Evolutionary conservation across 352 stramenopile species (phyloP).

Genomic region (Globisporangium cylindrosporum): DNA sequence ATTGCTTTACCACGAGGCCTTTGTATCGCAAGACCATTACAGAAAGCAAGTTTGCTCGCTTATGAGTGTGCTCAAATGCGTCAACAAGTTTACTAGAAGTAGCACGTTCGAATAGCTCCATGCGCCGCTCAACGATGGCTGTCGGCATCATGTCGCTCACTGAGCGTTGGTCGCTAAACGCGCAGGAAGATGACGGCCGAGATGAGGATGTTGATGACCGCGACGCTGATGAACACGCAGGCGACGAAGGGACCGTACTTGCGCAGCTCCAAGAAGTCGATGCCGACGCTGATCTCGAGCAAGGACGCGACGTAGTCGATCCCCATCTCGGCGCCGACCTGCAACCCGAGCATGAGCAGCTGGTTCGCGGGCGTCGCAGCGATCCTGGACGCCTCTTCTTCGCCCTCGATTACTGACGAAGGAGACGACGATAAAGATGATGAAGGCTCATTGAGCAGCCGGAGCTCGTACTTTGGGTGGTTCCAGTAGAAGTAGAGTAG

Average conservation of each 20-base stretch:
- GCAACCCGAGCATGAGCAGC: slow-evolving; percentile 12
- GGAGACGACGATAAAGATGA: neutral
- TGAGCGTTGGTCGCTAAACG: neutral
- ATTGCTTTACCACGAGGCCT: too few relatives aligned
- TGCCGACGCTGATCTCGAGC: slow-evolving; percentile 24
- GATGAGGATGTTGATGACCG: slow-evolving; percentile 33
- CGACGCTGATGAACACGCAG: slow-evolving; percentile 27
- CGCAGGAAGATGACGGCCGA: slow-evolving; percentile 21
- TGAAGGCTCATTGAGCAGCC: neutral
- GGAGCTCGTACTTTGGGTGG: slow-evolving; percentile 31
- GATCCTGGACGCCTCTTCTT: neutral
- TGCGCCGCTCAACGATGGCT: too few relatives aligned
- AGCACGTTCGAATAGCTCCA: neutral
- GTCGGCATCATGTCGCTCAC: too few relatives aligned
- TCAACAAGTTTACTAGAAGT: neutral
- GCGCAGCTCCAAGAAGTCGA: slow-evolving; percentile 26
- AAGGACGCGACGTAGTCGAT: slow-evolving; percentile 25
- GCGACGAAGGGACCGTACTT: slow-evolving; percentile 26
- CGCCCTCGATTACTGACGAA: neutral
- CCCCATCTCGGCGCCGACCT: slow-evolving; percentile 21
- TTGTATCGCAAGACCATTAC: too few relatives aligned
- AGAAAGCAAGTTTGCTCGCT: too few relatives aligned
- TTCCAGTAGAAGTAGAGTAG: slow-evolving; percentile 29
- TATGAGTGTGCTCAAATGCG: neutral
- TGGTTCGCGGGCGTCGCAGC: slow-evolving; percentile 11